phyloP scores from a whole-genome alignment of 2,329 filamentous ascomycete species.

The Delphinella strobiligena region DNA sequence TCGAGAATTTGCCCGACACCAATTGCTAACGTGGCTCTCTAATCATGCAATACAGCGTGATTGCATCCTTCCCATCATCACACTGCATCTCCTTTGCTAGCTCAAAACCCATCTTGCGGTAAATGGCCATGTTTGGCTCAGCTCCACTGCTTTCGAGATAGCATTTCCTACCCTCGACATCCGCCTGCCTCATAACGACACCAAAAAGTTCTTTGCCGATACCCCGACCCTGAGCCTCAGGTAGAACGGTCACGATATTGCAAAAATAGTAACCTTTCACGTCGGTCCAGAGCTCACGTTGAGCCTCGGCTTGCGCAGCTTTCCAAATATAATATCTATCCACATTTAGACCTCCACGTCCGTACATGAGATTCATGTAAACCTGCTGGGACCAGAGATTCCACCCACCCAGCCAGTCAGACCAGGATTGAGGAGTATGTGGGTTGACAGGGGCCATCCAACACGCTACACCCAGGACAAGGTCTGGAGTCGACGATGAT shows the following conservation, averaged over 20 bases:
- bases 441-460: conserved; percentile 49
- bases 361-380: conserved; percentile 55
- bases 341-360: conserved; percentile 55
- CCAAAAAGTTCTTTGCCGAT: conserved; percentile 54
- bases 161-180: conserved; percentile 51
- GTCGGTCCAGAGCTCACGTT: conserved; percentile 52
- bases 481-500: conserved; percentile 24
- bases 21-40: conserved; percentile 21
- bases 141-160: conserved; percentile 61
- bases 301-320: conserved; percentile 48
- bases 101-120: conserved; percentile 56
- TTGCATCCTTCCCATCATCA: conserved; percentile 45
- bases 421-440: conserved; percentile 43
- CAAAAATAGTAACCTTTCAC: conserved; percentile 61
- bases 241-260: conserved; percentile 60
- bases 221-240: conserved; percentile 52
- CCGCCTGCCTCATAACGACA: conserved; percentile 50
- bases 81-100: conserved; percentile 55
- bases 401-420: conserved; percentile 46
- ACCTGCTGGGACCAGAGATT: conserved; percentile 54
- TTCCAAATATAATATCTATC: conserved; percentile 67
- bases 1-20: too few relatives aligned
- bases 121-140: conserved; percentile 58
- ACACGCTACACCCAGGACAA: conserved; percentile 59
- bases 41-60: conserved; percentile 35